phyloP scores from a whole-genome alignment of 2,329 filamentous ascomycete species.

The Xylariaceae sp. region DNA sequence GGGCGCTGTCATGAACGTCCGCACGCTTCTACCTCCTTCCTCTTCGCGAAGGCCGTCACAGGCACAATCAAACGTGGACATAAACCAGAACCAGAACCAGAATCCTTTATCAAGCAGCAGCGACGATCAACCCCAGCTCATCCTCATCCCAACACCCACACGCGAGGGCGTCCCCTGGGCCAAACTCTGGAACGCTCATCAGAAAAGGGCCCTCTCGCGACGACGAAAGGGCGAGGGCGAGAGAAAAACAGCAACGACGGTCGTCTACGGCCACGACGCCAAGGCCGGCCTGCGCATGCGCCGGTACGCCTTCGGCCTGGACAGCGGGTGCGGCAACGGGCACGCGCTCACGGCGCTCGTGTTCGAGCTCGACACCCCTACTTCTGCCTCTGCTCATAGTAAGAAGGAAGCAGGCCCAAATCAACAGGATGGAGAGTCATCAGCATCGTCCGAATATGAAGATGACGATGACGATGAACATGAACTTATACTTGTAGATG shows the following conservation, averaged over 20 bases:
- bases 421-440: too few species aligned
- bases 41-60: slow-evolving; percentile 27
- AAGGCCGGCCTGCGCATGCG: slow-evolving; percentile 56
- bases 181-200: slow-evolving; percentile 52
- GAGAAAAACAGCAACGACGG: too few species aligned
- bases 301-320: slow-evolving; percentile 75
- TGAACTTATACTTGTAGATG: background rate
- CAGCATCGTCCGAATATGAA: background rate
- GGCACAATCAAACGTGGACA: background rate
- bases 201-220: too few species aligned
- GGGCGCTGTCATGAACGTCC: slow-evolving; percentile 86
- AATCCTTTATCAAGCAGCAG: too few species aligned
- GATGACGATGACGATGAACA: background rate
- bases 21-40: slow-evolving; percentile 58
- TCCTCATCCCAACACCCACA: slow-evolving; percentile 13
- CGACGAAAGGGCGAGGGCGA: too few species aligned
- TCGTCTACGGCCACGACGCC: slow-evolving; percentile 86
- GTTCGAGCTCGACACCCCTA: slow-evolving; percentile 42
- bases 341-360: slow-evolving; percentile 71
- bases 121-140: background rate
- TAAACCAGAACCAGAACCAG: background rate
- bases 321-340: slow-evolving; percentile 76
- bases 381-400: background rate
- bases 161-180: slow-evolving; percentile 61
- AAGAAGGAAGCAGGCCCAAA: slow-evolving; percentile 1